A percentile compares a stretch with the other conserved stretches of the same genome.
phyloP scores from a whole-genome alignment of 495 filamentous ascomycete genomes.

The Sphaerosporella brunnea region DNA sequence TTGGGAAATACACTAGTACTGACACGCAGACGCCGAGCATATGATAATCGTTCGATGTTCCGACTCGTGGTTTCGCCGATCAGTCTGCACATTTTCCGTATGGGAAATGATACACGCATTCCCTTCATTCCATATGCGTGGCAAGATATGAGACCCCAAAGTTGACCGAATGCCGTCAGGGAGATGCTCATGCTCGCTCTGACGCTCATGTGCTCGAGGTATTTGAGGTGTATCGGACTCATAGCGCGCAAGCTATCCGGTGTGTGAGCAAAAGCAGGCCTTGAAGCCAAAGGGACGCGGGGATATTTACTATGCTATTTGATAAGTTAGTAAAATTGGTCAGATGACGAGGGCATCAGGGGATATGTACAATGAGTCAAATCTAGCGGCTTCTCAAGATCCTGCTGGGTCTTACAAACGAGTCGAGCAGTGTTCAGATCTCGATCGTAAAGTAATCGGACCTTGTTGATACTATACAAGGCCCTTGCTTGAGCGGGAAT shows the following conservation, averaged over 20 bases:
- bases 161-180: slow-evolving; percentile 62
- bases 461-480: slow-evolving; percentile 65
- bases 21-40: slow-evolving; percentile 65
- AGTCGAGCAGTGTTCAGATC: slow-evolving; percentile 61
- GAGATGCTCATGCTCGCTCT: slow-evolving; percentile 90
- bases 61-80: slow-evolving; percentile 73
- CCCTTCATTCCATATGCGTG: slow-evolving; percentile 62
- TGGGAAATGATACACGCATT: slow-evolving; percentile 81
- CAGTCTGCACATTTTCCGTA: slow-evolving; percentile 85
- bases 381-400: slow-evolving; percentile 63
- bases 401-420: slow-evolving; percentile 60
- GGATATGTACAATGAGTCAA: slow-evolving; percentile 56
- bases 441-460: slow-evolving; percentile 59
- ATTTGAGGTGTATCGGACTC: slow-evolving; percentile 79
- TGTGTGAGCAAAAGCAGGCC: too few species aligned
- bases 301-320: slow-evolving; percentile 3
- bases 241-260: slow-evolving; percentile 52
- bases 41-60: slow-evolving; percentile 79
- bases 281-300: too few species aligned
- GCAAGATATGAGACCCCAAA: slow-evolving; percentile 84
- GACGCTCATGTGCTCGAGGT: slow-evolving; percentile 77
- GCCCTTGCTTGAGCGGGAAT: slow-evolving; percentile 76
- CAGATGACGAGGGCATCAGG: neutral
- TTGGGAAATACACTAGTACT: too few species aligned
- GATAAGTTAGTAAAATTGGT: neutral